Evolutionary conservation across 75 land plant genomes (phyloP), one percentile per base, ranked within the genome.

Genomic region (Pinus tabuliformis): DNA sequence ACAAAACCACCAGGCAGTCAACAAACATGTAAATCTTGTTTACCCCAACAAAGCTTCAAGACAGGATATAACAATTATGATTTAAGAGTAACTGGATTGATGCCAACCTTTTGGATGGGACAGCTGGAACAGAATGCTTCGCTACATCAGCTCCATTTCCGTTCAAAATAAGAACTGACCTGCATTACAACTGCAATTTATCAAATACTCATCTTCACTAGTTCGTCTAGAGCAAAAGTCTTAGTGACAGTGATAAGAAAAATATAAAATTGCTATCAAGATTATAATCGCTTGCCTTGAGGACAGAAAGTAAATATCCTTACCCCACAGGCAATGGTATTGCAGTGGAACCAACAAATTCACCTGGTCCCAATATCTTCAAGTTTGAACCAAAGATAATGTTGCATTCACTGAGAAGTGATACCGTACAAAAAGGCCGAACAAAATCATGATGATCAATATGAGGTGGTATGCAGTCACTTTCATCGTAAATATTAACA

Each of bases 131-230:
- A 73, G 92, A 92, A 81, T 95, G 98, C 62, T 93, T 95, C 9
- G 96, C 98, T 12, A 93, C 89, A 78, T 95, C 96, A 59, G 98
- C 98, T 30, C 91, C 98, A 76, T 95, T 95, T 56, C 96, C 94
- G 70, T 93, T 91, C 73, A 95, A 76, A 68, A 95, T 89, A 42
- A 95, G 90, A 68, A 95, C 98, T 30, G 98, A 95, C 73, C 95
- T 95, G 87, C 63, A 78, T 75, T 36, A 62, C 54, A 64, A 61
- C 33, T 39, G n/a, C 36, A 62, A 5, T 24, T 70, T 13, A 72
- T 64, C 57, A 74, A 33, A 18, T 56, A 14, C 36, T 36, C 36
- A 22, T 21, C 30, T 63, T 63, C 17, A 28, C 6, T 26, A 33
- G 16, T 30, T 13, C 9, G 6, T 15, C 37, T 62, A 12, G 14